Base-by-base conservation (phyloP, 2,329 filamentous ascomycete genomes). In the Alternaria longipes region DNA sequence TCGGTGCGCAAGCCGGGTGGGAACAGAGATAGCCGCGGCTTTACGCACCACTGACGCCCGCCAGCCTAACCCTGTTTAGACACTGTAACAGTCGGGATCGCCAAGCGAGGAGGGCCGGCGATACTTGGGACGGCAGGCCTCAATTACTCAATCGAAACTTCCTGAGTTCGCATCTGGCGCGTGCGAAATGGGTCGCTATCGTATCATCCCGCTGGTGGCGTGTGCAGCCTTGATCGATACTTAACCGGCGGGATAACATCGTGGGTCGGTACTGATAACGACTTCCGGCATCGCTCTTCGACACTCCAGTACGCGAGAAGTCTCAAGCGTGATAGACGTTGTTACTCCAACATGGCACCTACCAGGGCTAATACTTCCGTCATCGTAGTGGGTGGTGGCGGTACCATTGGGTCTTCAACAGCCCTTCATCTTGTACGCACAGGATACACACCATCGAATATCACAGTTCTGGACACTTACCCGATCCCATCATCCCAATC, bases 351-450 rank as follows among this genome's bases (percentile, higher is more conserved):
- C 7, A 74, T 74, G 72, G 54, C 50, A 9, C 32, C 53, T 24
- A 67, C 64, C 44, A 64, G 71, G 41, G 56, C 56, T n/a, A 66
- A 59, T 24, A 68, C 66, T 1, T 74, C 64, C 9, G 64, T 76
- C 22, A 72, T 85, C 45, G 74, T 83, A 18, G 76, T 84, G 28
- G 80, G 84, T n/a, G 84, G 84, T 30, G 83, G 81, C 22, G 84
- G 84, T 9, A 84, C 84, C 0, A 85, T 84, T 74, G 84, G 84
- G 12, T 81, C 80, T 34, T 83, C 81, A 4, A 84, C 84, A n/a
- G 84, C 84, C n/a, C 75, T 84, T 20, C 81, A 85, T 65, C 77
- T 86, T 6, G 81, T 83, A 26, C 79, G 83, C 30, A 76, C 80
- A 52, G 84, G 84, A 41, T 85, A 84, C 67, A 78, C 76, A 40